Evolutionary conservation across 352 stramenopile species (phyloP), one percentile per base, ranked within the genome.

Genomic region (Phytopythium mirpurense): DNA sequence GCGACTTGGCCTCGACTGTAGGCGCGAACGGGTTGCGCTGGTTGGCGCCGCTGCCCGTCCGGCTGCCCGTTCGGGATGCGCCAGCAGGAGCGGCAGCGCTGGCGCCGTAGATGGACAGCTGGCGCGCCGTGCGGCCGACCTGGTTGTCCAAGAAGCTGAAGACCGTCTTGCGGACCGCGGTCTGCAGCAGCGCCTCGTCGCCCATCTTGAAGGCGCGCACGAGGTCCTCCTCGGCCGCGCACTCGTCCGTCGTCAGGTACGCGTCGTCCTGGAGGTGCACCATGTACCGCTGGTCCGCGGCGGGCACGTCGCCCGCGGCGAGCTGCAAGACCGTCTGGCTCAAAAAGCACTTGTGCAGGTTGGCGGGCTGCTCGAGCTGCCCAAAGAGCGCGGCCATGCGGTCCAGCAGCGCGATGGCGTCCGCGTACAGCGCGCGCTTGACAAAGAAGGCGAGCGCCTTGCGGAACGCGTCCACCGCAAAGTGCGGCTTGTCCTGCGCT

Each of bases 121-220:
- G 88, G 36, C 83, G 74, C 37, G 71, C 78, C 38, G 90, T 57
- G 3, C 77, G 74, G 9, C 77, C 77, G 54, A 90, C 77, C 62
- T 87, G 73, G 62, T 90, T 89, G 61, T 93, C 83, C 31, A 93
- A 60, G 34, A 86, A 86, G 57, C 82, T 73, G 47, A 90, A 88
- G 37, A 72, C 70, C 27, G 83, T 76, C 53, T 90, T 93, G 43
- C 78, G 75, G 40, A 93, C 72, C 16, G 79, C 87, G 23, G 70
- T 57, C 62, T 90, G 78, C 48, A 93, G 53, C 10, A 88, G 51
- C 21, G 87, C 78, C 48, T 90, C 79, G 61, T 90, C 87, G 50
- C 81, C 78, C 47, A 79, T 69, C 65, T 93, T 90, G 58, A 83
- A 90, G 10, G 79, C 75, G 16, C 78, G 74, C 37, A 93, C 81